These are phyloP conservation scores for Trichosporon inkin DNA, from an alignment of 1,284 basidiomycete genomes.

Conservation along the genomic window DNA sequence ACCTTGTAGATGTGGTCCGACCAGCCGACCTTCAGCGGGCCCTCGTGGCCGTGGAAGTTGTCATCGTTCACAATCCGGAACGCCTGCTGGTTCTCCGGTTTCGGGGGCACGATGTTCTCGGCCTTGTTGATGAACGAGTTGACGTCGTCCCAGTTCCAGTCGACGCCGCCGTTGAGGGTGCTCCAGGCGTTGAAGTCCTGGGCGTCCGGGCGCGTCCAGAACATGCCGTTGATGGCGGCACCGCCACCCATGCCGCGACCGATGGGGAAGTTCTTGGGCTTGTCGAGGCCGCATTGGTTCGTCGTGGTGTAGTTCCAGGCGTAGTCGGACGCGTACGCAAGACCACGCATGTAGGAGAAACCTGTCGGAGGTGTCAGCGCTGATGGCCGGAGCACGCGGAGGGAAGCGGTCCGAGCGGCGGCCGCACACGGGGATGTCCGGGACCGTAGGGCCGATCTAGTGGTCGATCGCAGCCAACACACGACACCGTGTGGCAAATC, in stretches of 20 bases:
- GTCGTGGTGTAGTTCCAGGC: conserved; percentile 63
- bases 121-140: conserved; percentile 47
- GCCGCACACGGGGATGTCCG: background rate
- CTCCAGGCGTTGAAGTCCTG: conserved; percentile 52
- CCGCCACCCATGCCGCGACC: conserved; percentile 68
- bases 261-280: conserved; percentile 56
- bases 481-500: conserved; percentile 26
- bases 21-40: conserved; percentile 53
- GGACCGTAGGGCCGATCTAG: background rate
- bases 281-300: conserved; percentile 48
- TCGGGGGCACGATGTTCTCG: conserved; percentile 49
- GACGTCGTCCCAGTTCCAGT: conserved; percentile 47
- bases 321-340: conserved; percentile 52
- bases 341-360: conserved; percentile 42
- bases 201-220: conserved; percentile 51
- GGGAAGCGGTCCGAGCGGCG: background rate
- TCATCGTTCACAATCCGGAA: conserved; percentile 50
- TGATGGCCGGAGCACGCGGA: background rate
- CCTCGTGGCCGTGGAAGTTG: conserved; percentile 52
- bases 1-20: conserved; percentile 52
- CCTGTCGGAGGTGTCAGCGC: conserved; percentile 12
- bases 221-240: conserved; percentile 66
- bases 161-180: conserved; percentile 22
- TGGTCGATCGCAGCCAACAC: background rate
- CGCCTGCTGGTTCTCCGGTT: conserved; percentile 28